Conservation (phyloP, 805 yeast genomes). For the Yamadazyma takamatsuzukensis region DNA sequence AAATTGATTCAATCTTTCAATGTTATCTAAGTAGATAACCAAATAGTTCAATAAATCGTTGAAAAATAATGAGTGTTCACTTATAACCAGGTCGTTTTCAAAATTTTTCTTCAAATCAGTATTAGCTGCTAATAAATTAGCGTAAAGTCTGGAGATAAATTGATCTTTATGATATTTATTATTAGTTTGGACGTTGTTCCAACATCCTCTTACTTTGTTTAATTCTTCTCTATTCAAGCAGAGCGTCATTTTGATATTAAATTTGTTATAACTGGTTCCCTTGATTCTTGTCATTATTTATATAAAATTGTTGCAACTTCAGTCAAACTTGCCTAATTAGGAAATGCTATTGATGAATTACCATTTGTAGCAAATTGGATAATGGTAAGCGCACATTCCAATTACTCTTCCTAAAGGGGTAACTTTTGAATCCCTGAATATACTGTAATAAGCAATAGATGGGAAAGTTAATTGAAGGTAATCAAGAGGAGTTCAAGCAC, state of each 20-base stretch:
- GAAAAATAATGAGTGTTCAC: constrained; percentile 31
- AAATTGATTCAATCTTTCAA: constrained; percentile 28
- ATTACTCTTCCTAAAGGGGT: no score
- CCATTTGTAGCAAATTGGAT: neutral
- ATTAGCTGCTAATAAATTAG: constrained; percentile 31
- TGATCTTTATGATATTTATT: constrained; percentile 26
- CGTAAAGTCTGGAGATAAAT: constrained; percentile 28
- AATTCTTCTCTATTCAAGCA: constrained; percentile 10
- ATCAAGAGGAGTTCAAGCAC: no score
- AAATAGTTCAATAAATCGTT: constrained; percentile 32
- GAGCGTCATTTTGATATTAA: constrained; percentile 9
- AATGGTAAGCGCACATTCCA: no score
- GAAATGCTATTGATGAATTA: constrained; percentile 3
- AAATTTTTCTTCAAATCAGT: constrained; percentile 21
- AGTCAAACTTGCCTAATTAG: constrained; percentile 5
- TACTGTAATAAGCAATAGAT: no score
- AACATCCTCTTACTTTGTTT: constrained; percentile 24
- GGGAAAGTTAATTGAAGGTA: no score
- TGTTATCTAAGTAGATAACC: constrained; percentile 28
- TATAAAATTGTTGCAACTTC: constrained; percentile 4
- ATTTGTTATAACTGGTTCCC: neutral
- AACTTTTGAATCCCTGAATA: no score
- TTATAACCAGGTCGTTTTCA: constrained; percentile 16
- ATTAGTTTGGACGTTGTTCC: constrained; percentile 29
- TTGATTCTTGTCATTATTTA: no score